A percentile compares a stretch with the other conserved stretches of the same genome.
These are phyloP conservation scores for Talaromyces trachyspermus DNA, from an alignment of 495 filamentous ascomycete species.

Conservation along the genomic window DNA sequence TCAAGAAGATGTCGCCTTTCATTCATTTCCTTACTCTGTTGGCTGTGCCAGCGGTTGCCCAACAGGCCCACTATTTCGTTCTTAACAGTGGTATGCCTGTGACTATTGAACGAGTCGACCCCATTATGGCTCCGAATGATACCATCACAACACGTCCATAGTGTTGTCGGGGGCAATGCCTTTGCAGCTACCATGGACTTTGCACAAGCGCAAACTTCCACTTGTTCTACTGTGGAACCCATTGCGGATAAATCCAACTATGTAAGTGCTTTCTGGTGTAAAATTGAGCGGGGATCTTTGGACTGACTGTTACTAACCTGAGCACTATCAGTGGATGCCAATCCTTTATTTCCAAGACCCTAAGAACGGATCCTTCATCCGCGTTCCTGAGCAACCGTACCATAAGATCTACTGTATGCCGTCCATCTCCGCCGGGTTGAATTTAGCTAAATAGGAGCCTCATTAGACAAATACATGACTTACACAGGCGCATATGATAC, in stretches of 20 bases:
- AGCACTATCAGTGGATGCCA: background rate
- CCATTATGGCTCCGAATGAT: background rate
- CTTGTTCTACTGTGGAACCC: background rate
- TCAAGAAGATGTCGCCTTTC: too few relatives aligned
- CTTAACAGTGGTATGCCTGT: background rate
- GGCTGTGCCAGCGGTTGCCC: background rate
- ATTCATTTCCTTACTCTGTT: too few relatives aligned
- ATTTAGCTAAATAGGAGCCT: background rate
- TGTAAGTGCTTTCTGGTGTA: too few relatives aligned
- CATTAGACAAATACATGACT: background rate
- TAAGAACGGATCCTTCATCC: background rate
- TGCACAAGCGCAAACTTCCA: background rate
- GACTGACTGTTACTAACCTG: background rate
- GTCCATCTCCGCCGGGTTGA: background rate
- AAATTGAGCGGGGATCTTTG: too few relatives aligned
- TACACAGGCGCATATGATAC: background rate
- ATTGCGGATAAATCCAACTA: background rate
- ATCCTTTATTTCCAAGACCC: background rate
- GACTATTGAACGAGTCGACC: background rate
- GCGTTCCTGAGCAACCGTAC: background rate
- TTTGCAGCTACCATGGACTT: background rate
- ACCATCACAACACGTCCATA: background rate
- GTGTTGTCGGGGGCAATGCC: background rate
- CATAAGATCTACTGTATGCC: background rate
- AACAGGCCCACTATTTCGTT: background rate